Evolutionary conservation across 1,139 yeast genomes (phyloP).

Genomic region (Pneumocystis canis): DNA sequence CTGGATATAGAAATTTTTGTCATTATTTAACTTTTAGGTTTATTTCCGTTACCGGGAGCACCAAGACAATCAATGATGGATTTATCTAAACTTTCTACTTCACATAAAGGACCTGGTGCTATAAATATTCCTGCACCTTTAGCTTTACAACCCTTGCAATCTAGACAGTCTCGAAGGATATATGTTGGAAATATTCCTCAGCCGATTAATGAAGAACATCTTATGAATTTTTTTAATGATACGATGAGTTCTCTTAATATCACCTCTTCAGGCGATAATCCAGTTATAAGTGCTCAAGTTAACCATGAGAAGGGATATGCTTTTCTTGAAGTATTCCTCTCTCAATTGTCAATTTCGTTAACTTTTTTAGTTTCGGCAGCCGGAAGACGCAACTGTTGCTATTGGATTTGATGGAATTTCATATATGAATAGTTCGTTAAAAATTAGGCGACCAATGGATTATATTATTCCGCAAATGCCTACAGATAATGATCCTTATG

Average conservation of each 20-base stretch:
- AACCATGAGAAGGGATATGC: constrained; percentile 15
- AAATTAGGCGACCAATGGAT: constrained; percentile 44
- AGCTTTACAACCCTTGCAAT: constrained; percentile 17
- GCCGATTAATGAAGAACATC: constrained; percentile 20
- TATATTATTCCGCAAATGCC: constrained; percentile 34
- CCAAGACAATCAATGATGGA: constrained; percentile 38
- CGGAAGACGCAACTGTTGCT: constrained; percentile 46
- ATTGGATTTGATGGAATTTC: constrained; percentile 33
- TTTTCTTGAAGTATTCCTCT: constrained; percentile 1
- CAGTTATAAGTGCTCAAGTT: constrained; percentile 13
- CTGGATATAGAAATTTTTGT: background rate
- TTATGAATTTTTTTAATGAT: constrained; percentile 17
- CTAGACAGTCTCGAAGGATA: constrained; percentile 33
- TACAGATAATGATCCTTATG: constrained; percentile 4
- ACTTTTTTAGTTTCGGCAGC: constrained; percentile 38
- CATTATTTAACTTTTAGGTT: constrained; percentile 2
- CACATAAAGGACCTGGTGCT: constrained; percentile 28
- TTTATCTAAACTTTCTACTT: constrained; percentile 40
- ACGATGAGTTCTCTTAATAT: constrained; percentile 15
- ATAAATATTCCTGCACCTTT: constrained; percentile 10
- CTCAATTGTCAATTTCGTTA: background rate
- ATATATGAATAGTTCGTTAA: constrained; percentile 26
- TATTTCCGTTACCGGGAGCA: constrained; percentile 64
- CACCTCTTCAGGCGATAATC: constrained; percentile 4
- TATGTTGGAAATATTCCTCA: constrained; percentile 36